Evolutionary conservation across 2,329 filamentous ascomycete genomes (phyloP).

Genomic region (Dactylonectria estremocensis): DNA sequence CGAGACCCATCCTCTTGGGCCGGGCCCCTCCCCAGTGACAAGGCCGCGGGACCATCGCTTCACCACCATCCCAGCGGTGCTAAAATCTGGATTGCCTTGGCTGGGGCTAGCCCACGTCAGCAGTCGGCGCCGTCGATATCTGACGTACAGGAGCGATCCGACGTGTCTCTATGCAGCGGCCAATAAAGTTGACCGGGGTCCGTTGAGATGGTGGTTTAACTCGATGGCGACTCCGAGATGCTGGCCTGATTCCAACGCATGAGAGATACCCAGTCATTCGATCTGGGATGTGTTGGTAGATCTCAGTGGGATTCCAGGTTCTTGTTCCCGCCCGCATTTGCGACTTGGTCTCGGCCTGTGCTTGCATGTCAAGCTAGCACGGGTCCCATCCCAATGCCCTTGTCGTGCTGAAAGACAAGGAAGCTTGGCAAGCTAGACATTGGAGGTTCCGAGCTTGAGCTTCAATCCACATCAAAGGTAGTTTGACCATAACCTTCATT

Average conservation of each 20-base stretch:
- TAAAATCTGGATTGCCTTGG: slow-evolving; percentile 11
- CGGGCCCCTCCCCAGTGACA: background rate
- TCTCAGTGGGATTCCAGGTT: background rate
- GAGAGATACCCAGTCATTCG: slow-evolving; percentile 1
- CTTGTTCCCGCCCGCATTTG: background rate
- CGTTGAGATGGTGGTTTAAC: background rate
- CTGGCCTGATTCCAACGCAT: slow-evolving; percentile 15
- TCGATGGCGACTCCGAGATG: background rate
- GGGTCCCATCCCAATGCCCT: background rate
- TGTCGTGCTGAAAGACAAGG: background rate
- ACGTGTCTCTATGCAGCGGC: slow-evolving; percentile 13
- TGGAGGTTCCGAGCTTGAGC: background rate
- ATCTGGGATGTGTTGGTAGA: slow-evolving; percentile 5
- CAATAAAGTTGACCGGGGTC: background rate
- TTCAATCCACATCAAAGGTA: background rate
- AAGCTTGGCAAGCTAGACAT: background rate
- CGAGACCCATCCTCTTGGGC: background rate
- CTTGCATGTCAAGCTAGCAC: background rate
- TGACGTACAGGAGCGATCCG: slow-evolving; percentile 21
- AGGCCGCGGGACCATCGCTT: background rate
- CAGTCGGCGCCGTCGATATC: slow-evolving; percentile 18
- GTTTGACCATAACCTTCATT: background rate
- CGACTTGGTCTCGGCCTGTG: background rate
- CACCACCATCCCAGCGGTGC: background rate
- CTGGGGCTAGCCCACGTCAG: slow-evolving; percentile 28